These are phyloP conservation scores for Choanephora cucurbitarum DNA, from an alignment of 371 early-diverging fungal genomes.

Conservation along the genomic window DNA sequence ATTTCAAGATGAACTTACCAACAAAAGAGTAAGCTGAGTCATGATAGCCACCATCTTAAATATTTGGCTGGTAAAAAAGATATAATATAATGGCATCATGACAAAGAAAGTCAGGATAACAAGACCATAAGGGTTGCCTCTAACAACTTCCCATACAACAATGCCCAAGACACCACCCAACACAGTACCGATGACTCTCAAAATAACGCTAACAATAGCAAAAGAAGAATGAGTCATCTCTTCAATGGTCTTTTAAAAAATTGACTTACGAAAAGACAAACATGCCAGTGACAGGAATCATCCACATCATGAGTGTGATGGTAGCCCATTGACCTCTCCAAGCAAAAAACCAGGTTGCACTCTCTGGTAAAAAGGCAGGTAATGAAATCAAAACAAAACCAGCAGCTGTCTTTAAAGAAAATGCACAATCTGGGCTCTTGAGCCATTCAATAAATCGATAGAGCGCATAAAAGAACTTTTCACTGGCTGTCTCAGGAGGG, in stretches of 20 bases:
- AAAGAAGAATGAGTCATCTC: background rate
- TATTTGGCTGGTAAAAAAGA: constrained; percentile 30
- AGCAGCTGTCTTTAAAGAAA: constrained; percentile 41
- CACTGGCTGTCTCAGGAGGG: constrained; percentile 31
- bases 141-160: constrained; percentile 43
- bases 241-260: background rate
- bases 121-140: constrained; percentile 45
- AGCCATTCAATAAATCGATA: constrained; percentile 29
- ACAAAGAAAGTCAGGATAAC: constrained; percentile 31
- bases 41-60: constrained; percentile 31
- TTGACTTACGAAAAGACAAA: constrained; percentile 36
- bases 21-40: constrained; percentile 30
- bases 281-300: constrained; percentile 39
- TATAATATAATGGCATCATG: constrained; percentile 27
- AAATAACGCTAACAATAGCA: constrained; percentile 21
- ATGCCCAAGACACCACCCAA: constrained; percentile 44
- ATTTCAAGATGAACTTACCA: too few species aligned
- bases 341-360: constrained; percentile 36
- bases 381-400: constrained; percentile 38
- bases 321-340: constrained; percentile 52
- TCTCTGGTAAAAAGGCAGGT: constrained; percentile 35
- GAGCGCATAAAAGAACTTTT: constrained; percentile 26
- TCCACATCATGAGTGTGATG: constrained; percentile 45
- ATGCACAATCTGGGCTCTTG: constrained; percentile 22
- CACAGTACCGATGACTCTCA: constrained; percentile 36